phyloP scores from a whole-genome alignment of 768 basidiomycete genomes.

The Xerocomellus dryophilus region DNA sequence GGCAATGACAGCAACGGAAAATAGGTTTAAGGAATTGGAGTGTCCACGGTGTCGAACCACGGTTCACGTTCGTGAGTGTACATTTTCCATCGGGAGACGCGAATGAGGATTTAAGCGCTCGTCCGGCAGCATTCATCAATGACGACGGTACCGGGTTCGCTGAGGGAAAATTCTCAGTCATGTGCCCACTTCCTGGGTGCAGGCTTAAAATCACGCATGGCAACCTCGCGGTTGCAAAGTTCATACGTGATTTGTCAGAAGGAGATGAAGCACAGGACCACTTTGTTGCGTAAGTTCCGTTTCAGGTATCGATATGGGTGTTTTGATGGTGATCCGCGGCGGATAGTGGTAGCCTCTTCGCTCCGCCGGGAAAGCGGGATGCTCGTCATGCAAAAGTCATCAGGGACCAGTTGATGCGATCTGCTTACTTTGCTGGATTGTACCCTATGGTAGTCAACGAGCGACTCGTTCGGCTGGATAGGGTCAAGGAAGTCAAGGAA shows the following conservation, averaged over 20 bases:
- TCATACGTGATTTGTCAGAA: slow-evolving; percentile 39
- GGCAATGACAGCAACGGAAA: slow-evolving; percentile 23
- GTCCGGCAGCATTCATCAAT: slow-evolving; percentile 39
- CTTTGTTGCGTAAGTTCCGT: slow-evolving; percentile 37
- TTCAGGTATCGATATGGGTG: background rate
- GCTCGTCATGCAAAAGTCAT: slow-evolving; percentile 26
- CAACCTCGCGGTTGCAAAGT: slow-evolving; percentile 41
- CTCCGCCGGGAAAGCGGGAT: slow-evolving; percentile 28
- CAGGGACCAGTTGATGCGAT: slow-evolving; percentile 27
- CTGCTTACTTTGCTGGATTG: slow-evolving; percentile 17
- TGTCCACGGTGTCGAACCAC: slow-evolving; percentile 37
- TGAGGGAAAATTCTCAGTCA: slow-evolving; percentile 38
- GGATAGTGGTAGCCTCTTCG: slow-evolving; percentile 36
- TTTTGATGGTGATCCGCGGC: background rate
- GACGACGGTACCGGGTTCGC: slow-evolving; percentile 45
- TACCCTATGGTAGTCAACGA: slow-evolving; percentile 1
- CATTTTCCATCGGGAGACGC: background rate
- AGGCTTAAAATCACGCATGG: slow-evolving; percentile 40
- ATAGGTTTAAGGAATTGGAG: slow-evolving; percentile 25
- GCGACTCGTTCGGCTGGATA: slow-evolving; percentile 28
- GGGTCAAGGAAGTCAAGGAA: slow-evolving; percentile 25
- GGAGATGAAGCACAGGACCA: slow-evolving; percentile 16
- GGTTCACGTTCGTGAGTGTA: slow-evolving; percentile 33
- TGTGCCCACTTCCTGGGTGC: slow-evolving; percentile 41
- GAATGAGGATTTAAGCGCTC: background rate